phyloP scores from a whole-genome alignment of 345 rosid genomes.

The Cochlearia excelsa region DNA sequence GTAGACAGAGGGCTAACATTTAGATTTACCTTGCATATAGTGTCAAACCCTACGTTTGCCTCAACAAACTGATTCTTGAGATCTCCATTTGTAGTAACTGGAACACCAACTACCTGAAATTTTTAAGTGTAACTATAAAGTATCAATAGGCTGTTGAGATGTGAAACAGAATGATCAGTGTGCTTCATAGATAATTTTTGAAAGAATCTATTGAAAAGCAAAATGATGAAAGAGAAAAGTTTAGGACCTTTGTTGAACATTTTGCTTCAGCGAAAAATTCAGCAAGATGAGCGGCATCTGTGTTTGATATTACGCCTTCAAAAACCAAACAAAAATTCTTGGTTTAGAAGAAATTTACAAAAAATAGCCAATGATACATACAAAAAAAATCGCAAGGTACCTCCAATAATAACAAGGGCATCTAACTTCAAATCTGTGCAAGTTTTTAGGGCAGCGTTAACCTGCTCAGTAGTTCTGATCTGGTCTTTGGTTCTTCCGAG shows the following conservation, averaged over 20 bases:
- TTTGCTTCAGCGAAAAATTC: conserved; percentile 87
- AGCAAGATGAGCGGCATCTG: conserved; percentile 99
- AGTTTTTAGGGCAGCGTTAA: conserved; percentile 74
- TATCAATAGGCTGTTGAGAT: conserved; percentile 5
- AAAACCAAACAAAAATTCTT: conserved; percentile 1
- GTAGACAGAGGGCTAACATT: conserved; percentile 1
- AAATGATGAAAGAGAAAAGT: background rate
- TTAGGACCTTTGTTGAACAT: conserved; percentile 72
- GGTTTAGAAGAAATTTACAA: conserved; percentile 16
- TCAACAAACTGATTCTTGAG: conserved; percentile 96
- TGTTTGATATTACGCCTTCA: conserved; percentile 89
- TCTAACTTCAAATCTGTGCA: conserved; percentile 90
- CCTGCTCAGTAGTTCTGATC: conserved; percentile 94
- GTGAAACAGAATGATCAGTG: background rate
- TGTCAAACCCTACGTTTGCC: conserved; percentile 95
- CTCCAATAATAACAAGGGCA: conserved; percentile 96
- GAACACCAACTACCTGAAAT: conserved; percentile 91
- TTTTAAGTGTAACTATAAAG: background rate
- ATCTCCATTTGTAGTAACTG: conserved; percentile 96
- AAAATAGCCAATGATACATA: background rate
- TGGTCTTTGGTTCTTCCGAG: conserved; percentile 97
- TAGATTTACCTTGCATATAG: conserved; percentile 77
- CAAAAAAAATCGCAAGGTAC: conserved; percentile 38
- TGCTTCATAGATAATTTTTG: background rate
- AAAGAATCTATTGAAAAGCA: background rate